Conservation (phyloP, 306 rosid species). For the Ormosia semicastrata region DNA sequence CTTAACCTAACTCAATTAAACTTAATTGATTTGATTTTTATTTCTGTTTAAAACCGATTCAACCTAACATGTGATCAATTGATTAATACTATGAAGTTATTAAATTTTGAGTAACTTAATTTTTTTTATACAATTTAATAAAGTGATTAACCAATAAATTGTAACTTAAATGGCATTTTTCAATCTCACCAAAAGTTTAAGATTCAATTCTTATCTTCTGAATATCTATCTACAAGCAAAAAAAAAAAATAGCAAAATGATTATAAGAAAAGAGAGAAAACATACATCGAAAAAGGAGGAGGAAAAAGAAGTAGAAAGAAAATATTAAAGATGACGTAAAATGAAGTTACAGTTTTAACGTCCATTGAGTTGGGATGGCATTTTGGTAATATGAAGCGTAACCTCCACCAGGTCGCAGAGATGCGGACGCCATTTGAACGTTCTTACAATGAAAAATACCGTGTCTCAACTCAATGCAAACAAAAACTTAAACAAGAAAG, state of each 20-base stretch:
- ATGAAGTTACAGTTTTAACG: slow-evolving; percentile 22
- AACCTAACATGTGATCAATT: too few relatives aligned
- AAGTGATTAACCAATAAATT: too few relatives aligned
- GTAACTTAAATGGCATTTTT: too few relatives aligned
- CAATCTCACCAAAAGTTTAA: too few relatives aligned
- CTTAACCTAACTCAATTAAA: too few relatives aligned
- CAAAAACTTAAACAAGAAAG: neutral
- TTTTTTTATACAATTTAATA: too few relatives aligned
- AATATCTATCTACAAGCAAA: too few relatives aligned
- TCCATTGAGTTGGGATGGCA: slow-evolving; percentile 26
- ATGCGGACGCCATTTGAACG: slow-evolving; percentile 54
- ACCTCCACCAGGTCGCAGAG: slow-evolving; percentile 25
- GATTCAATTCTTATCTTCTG: too few relatives aligned
- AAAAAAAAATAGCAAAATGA: too few relatives aligned
- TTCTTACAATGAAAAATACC: slow-evolving; percentile 16
- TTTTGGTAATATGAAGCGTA: slow-evolving; percentile 9
- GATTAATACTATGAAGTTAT: neutral
- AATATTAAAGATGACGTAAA: neutral
- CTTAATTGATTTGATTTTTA: too few relatives aligned
- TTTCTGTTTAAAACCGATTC: too few relatives aligned
- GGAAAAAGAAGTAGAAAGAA: neutral
- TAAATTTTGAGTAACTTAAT: neutral
- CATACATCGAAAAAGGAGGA: neutral
- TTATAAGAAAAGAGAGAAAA: neutral
- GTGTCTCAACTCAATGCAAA: slow-evolving; percentile 17